These are phyloP conservation scores for Strigomonas culicis DNA, from an alignment of 208 protist genomes.

Conservation along the genomic window DNA sequence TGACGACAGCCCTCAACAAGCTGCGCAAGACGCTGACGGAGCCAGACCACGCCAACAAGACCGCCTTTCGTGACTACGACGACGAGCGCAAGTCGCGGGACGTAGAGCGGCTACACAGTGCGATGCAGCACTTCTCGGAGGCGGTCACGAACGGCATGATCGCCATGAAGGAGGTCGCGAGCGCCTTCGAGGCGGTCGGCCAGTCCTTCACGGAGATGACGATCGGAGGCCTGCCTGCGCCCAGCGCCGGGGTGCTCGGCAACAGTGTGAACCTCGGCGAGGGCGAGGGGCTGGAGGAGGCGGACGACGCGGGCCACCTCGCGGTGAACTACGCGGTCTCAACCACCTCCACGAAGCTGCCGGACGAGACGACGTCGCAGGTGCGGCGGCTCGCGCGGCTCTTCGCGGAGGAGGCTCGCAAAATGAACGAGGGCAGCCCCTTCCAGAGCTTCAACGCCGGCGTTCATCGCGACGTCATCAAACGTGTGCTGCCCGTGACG, in stretches of 20 bases:
- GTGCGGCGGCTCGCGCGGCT: conserved; percentile 40
- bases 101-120: conserved; percentile 31
- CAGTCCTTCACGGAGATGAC: conserved; percentile 58
- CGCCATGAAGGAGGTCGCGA: conserved; percentile 65
- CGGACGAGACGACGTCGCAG: conserved; percentile 36
- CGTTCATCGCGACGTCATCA: conserved; percentile 61
- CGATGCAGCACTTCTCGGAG: conserved; percentile 46
- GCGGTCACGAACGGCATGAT: conserved; percentile 52
- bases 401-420: conserved; percentile 46
- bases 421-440: conserved; percentile 50
- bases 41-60: conserved; percentile 15
- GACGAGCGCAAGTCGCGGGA: conserved; percentile 43
- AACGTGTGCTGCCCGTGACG: conserved; percentile 40
- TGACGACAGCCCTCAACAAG: neutral
- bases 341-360: conserved; percentile 29
- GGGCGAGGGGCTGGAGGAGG: neutral
- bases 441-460: conserved; percentile 61
- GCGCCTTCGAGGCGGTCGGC: conserved; percentile 51
- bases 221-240: too few species aligned
- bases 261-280: neutral
- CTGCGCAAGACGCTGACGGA: conserved; percentile 15
- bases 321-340: conserved; percentile 21
- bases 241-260: neutral
- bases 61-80: conserved; percentile 47
- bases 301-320: neutral